Evolutionary conservation across 306 rosid genomes (phyloP), one percentile per base, ranked within the genome.

Genomic region (Clitoria ternatea): DNA sequence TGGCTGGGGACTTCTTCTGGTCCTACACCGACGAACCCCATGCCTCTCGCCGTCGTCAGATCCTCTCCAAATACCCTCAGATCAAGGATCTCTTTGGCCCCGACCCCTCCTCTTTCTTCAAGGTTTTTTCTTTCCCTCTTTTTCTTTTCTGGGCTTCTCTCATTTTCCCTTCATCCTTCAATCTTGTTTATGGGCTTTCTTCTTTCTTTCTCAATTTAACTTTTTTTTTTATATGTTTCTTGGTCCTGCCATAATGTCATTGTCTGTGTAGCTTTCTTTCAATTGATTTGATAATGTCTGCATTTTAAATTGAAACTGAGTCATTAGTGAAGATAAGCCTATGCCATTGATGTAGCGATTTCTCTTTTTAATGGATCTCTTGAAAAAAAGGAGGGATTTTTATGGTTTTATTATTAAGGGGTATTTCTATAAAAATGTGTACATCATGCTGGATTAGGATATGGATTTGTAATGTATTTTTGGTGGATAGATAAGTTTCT

Each of bases 1-100:
- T 84, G 91, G 83, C 97, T 0, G 84, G 77, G 0, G 96, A 87
- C 70, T 93, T 93, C 79, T 90, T 93, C 75, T 93, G 98, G 97
- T 88, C 98, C 0, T 93, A 88, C 77, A 87, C 96, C 1, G 98
- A 93, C 4, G 97, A 93, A 75, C 98, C 98, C 30, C 98, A 90
- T 61, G 94, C 96, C 56, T 75, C 96, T 15, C 84, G 97, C 52
- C 90, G 98, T 26, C 96, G 97, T 73, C 86, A 85, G 86, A 93
- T 93, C 63, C 98, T 93, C 86, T 87, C 90, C 52, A 86, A 81
- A 74, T 85, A 93, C 79, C 98, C 98, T 81, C 97, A 87, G 44
- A 87, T 93, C 68, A 89, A 89, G 52, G 76, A 88, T 48, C 94
- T 93, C 17, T 88, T 93, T 69, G 97, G 98, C 45, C 97, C 97